Percentiles rank a stretch among this genome's conserved stretches.
phyloP scores from a whole-genome alignment of 768 basidiomycete genomes.

The Mycena belliarum region DNA sequence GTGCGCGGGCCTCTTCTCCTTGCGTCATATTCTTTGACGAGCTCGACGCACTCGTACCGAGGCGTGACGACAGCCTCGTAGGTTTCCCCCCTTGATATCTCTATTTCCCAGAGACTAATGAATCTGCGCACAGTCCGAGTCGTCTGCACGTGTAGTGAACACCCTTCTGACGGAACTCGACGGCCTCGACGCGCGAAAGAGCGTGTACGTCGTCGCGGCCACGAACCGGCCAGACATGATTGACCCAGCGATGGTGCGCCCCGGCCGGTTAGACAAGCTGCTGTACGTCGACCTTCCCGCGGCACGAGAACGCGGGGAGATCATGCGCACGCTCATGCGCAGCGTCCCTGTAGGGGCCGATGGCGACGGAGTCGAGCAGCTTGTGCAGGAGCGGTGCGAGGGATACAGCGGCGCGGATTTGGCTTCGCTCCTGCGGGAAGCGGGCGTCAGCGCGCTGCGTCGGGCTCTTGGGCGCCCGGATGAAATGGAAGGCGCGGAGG shows the following conservation, averaged over 20 bases:
- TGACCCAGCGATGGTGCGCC: slow-evolving; percentile 97
- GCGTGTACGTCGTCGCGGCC: slow-evolving; percentile 91
- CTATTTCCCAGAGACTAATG: not conserved
- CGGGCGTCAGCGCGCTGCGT: slow-evolving; percentile 81
- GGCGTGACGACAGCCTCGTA: slow-evolving; percentile 87
- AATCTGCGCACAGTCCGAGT: slow-evolving; percentile 67
- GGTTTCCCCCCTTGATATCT: slow-evolving; percentile 23
- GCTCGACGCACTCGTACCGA: slow-evolving; percentile 87
- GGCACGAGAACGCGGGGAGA: slow-evolving; percentile 75
- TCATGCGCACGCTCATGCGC: slow-evolving; percentile 72
- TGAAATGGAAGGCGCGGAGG: slow-evolving; percentile 43
- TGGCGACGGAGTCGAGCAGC: slow-evolving; percentile 33
- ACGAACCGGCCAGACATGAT: slow-evolving; percentile 98
- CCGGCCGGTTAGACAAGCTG: slow-evolving; percentile 90
- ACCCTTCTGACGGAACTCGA: slow-evolving; percentile 93
- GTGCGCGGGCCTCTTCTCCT: slow-evolving; percentile 90
- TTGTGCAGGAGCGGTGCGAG: slow-evolving; percentile 68
- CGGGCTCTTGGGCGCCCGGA: slow-evolving; percentile 69
- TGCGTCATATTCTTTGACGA: slow-evolving; percentile 97
- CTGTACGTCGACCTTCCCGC: slow-evolving; percentile 89
- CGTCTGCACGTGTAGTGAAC: slow-evolving; percentile 90
- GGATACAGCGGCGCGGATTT: slow-evolving; percentile 94
- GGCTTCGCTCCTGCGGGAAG: slow-evolving; percentile 85
- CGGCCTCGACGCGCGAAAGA: slow-evolving; percentile 82
- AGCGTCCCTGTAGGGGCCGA: slow-evolving; percentile 62